Conservation (phyloP, 2,329 filamentous ascomycete genomes). For the Hypoxylon sp. region DNA sequence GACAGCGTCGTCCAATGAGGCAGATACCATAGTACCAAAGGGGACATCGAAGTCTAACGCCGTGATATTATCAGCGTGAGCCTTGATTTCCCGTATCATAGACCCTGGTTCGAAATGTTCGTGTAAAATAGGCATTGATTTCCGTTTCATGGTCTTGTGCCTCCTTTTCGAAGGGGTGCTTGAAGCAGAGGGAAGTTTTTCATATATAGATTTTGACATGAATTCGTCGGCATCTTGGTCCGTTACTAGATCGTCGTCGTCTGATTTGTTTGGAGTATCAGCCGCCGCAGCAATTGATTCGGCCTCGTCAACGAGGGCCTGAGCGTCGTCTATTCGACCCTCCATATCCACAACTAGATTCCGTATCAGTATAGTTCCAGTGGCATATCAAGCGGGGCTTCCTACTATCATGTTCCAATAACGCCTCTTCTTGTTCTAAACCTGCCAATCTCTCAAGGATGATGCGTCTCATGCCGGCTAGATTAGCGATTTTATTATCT, state of each 20-base stretch:
- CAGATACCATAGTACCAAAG: constrained; percentile 93
- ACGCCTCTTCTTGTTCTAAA: constrained; percentile 89
- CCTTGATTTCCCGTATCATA: constrained; percentile 87
- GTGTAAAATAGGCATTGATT: constrained; percentile 94
- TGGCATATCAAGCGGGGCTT: neutral
- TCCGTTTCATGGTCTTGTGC: constrained; percentile 72
- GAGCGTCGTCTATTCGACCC: constrained; percentile 71
- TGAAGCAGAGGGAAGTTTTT: constrained; percentile 78
- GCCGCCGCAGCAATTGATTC: constrained; percentile 66
- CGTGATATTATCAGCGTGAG: constrained; percentile 89
- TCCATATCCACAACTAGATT: constrained; percentile 72
- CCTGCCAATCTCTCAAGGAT: constrained; percentile 87
- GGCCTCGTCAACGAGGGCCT: constrained; percentile 70
- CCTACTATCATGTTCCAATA: constrained; percentile 89
- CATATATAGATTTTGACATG: constrained; percentile 98
- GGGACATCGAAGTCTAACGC: constrained; percentile 97
- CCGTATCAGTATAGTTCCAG: constrained; percentile 50
- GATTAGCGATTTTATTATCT: constrained; percentile 94
- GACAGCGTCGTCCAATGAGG: constrained; percentile 92
- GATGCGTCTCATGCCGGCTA: constrained; percentile 92
- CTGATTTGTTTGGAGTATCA: constrained; percentile 63
- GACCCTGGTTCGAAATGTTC: constrained; percentile 94
- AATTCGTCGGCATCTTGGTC: constrained; percentile 73
- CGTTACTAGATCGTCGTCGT: constrained; percentile 65
- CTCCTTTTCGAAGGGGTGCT: constrained; percentile 66